Percentiles rank a stretch among this genome's conserved stretches.
Conservation (phyloP, 2,329 filamentous ascomycete species). For the Botryotinia narcissicola region DNA sequence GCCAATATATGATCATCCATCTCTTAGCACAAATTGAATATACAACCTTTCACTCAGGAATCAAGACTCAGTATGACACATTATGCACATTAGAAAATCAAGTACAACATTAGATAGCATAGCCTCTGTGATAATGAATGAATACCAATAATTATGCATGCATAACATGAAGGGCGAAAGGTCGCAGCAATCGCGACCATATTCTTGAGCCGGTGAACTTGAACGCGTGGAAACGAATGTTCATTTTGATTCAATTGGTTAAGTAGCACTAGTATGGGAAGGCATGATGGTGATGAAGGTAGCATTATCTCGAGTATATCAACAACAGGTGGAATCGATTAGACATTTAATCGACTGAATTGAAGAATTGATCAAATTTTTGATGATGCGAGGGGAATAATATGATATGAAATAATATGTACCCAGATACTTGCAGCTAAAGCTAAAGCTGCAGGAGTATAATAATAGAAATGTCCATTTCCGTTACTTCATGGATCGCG, state of each 20-base stretch:
- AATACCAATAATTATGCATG: conserved; percentile 15
- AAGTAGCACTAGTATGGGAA: background rate
- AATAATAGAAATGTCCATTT: background rate
- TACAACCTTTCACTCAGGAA: background rate
- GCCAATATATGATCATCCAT: background rate
- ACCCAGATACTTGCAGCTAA: background rate
- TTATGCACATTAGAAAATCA: conserved; percentile 10
- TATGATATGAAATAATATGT: background rate
- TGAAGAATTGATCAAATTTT: background rate
- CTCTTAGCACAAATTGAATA: background rate
- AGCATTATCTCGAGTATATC: background rate
- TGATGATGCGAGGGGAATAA: background rate
- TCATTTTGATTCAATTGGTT: background rate
- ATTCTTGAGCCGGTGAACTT: background rate
- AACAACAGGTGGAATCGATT: background rate
- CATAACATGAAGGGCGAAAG: background rate
- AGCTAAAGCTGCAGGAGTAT: background rate
- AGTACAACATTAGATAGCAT: conserved; percentile 1
- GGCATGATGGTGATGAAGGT: background rate
- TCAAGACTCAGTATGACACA: conserved; percentile 6
- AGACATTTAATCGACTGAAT: background rate
- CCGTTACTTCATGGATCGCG: background rate
- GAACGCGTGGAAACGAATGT: background rate
- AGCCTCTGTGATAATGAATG: background rate
- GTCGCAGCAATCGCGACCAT: background rate